Evolutionary conservation across 2,329 filamentous ascomycete species (phyloP).

Genomic region (Nemania abortiva): DNA sequence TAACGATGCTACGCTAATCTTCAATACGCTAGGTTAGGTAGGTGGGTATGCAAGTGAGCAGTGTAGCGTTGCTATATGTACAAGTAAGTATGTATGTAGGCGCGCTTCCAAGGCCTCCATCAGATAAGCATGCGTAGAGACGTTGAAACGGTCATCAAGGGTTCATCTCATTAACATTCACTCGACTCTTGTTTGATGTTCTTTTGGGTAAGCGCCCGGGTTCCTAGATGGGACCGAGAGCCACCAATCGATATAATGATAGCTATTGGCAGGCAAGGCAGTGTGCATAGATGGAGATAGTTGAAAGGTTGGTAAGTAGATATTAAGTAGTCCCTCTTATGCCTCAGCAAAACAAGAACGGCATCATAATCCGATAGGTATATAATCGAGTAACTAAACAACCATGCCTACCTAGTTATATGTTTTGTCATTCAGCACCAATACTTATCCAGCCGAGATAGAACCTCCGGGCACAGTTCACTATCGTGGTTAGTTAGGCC

Average conservation of each 20-base stretch:
- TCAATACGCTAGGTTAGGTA: too few relatives aligned
- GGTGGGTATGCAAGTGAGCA: too few relatives aligned
- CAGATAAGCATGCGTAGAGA: neutral
- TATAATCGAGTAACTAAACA: too few relatives aligned
- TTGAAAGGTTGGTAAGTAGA: too few relatives aligned
- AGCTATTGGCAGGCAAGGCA: neutral
- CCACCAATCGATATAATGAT: neutral
- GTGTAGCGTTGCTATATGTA: too few relatives aligned
- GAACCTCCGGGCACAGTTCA: neutral
- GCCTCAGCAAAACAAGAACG: neutral
- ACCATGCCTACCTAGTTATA: neutral
- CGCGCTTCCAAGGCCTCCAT: neutral
- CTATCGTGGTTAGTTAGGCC: neutral
- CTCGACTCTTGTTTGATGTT: neutral
- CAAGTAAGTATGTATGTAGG: too few relatives aligned
- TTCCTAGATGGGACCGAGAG: neutral
- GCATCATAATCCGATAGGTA: neutral
- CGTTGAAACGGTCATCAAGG: constrained; percentile 4
- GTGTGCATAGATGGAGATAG: neutral
- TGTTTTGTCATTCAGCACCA: neutral
- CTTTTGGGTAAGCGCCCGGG: constrained; percentile 12
- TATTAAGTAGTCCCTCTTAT: neutral
- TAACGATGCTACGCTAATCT: too few relatives aligned
- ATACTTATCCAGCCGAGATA: too few relatives aligned
- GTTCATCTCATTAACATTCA: neutral